Base-by-base conservation (phyloP, 352 stramenopile species). In the Phytophthora megakarya region DNA sequence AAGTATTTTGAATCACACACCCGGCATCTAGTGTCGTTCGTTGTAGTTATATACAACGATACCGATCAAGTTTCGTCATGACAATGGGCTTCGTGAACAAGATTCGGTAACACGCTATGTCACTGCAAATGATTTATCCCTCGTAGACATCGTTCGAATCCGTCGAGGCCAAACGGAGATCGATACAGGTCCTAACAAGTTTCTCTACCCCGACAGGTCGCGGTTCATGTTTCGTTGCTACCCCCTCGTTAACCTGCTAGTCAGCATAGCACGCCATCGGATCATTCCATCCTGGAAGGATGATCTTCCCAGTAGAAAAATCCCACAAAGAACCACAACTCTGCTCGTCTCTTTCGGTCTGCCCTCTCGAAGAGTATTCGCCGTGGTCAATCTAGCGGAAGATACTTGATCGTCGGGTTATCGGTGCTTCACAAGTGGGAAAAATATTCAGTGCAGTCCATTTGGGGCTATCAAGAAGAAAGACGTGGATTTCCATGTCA, bases 401-500 rank as follows among this genome's bases (percentile, higher is more conserved):
- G 37, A 13, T 56, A 64, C 21, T 26, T 69, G 5, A 40, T 69
- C 1, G 52, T 69, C 12, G 19, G 19, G 7, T 13, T 46, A 12
- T 38, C 35, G 3, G n/a, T 60, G 23, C 28, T 69, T 9, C 1
- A 38, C 3, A 8, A 37, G 11, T 64, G 45, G 52, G n/a, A 3
- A 15, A 18, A 38, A 43, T 18, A 56, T 69, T 21, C 30, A 60
- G n/a, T 59, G 44, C 12, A 70, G 52, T 11, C 38, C 39, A 7
- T 51, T 70, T 13, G 61, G 61, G 16, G 59, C 59, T 38, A 50
- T 67, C 7, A 35, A 61, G 37, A 61, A 53, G 50, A 58, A 67
- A 26, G 44, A 13, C 9, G 33, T 54, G 3, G 50, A 47, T 12
- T 43, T 52, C 10, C 35, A 26, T 4, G 28, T 51, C 46, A 30